Base-by-base conservation (phyloP, 805 yeast genomes). In the Candida odintsovae region DNA sequence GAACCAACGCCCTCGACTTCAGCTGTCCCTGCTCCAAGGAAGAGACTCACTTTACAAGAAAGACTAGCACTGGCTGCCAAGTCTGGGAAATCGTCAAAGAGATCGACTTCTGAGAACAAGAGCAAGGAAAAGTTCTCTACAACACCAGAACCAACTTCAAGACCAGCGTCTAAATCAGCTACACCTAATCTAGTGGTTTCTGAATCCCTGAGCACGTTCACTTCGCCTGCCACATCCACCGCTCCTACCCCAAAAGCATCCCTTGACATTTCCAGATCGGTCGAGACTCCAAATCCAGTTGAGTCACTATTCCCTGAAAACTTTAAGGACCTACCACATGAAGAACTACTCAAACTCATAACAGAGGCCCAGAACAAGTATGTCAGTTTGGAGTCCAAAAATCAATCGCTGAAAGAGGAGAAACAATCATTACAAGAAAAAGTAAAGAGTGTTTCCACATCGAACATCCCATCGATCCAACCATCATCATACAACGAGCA, bases 11-110 rank as follows among this genome's bases (percentile, higher is more conserved):
- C 25, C 5, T 11, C 25, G 4, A 7, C 39, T 8, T 13, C 22
- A 20, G 16, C 23, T 20, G 23, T 12, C 7, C 13, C 62, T 55
- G 50, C 63, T 26, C 64, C 72, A 26, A 73, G 71, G 53, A 84
- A 83, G 61, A 72, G 90, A 51, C 67, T 87, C 18, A 82, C 96
- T 0, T 70, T 92, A 54, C 95, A 88, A 57, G 96, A 90, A 57
- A 72, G 97, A 50, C 71, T 90, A 44, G 95, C 94, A 2, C 65
- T 81, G 50, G 97, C 97, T 1, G 89, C 96, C 7, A 73, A 77
- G 51, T 57, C 65, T 38, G 67, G 67, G 35, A 43, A 64, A 54
- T 48, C 61, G 42, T 57, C 57, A 50, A 46, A 58, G 49, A 50
- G 47, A n/a, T 25, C 50, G 3, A 53, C 60, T 11, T 42, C 62